Percentiles rank a stretch among this genome's conserved stretches.
Evolutionary conservation across 2,329 filamentous ascomycete species (phyloP).

Genomic region (Penicillium sp.): DNA sequence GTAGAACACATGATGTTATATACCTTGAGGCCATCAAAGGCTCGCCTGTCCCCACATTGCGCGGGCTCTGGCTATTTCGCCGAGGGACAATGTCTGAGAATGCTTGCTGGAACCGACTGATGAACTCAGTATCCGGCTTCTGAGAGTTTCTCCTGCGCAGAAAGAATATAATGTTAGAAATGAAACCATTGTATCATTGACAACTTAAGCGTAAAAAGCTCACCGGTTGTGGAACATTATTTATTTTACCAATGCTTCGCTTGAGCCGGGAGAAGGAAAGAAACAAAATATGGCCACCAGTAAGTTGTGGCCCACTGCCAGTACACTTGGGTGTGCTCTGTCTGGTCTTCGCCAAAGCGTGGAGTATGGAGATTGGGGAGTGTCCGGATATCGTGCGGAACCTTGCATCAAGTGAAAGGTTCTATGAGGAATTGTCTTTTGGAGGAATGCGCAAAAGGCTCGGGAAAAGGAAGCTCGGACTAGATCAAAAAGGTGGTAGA

Average conservation of each 20-base stretch:
- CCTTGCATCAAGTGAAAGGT: neutral
- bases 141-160: conserved; percentile 67
- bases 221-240: conserved; percentile 51
- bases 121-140: conserved; percentile 81
- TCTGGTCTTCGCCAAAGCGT: neutral
- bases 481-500: conserved; percentile 11
- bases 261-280: neutral
- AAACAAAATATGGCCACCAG: neutral
- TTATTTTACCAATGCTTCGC: neutral
- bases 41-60: conserved; percentile 1
- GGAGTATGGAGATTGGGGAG: neutral
- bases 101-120: conserved; percentile 76
- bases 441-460: neutral
- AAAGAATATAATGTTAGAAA: neutral
- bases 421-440: neutral
- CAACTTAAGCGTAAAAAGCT: conserved; percentile 16
- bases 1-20: neutral
- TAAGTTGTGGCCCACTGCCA: neutral
- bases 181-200: neutral
- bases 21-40: conserved; percentile 28
- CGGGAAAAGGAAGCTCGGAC: conserved; percentile 9
- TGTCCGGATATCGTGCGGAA: neutral
- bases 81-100: conserved; percentile 68
- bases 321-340: neutral
- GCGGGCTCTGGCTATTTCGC: conserved; percentile 42